Evolutionary conservation across 2,329 filamentous ascomycete species (phyloP).

Genomic region (Penicillium frequentans): DNA sequence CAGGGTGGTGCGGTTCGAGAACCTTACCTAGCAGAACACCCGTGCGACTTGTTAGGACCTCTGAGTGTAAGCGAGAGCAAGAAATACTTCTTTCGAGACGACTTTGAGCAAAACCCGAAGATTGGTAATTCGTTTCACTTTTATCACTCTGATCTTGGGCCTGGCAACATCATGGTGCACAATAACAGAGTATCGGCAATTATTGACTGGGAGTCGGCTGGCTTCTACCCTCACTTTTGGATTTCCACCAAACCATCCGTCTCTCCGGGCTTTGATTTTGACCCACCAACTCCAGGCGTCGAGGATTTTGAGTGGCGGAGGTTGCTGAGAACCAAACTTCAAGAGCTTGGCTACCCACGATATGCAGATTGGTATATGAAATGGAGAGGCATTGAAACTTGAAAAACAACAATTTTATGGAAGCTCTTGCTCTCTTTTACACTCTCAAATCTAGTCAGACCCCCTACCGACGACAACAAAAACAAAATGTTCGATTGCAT

Average conservation of each 20-base stretch:
- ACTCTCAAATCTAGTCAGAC: no score
- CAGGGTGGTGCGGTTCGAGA: not conserved
- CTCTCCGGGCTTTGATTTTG: not conserved
- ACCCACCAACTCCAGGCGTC: not conserved
- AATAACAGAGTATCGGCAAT: not conserved
- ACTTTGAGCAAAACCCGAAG: not conserved
- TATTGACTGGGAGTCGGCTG: conserved; percentile 1
- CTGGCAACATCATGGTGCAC: not conserved
- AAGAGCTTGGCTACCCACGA: not conserved
- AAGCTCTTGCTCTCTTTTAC: no score
- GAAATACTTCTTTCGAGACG: not conserved
- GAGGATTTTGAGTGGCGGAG: not conserved
- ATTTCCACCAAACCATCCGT: conserved; percentile 1
- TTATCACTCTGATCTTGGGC: not conserved
- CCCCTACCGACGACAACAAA: no score
- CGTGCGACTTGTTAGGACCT: not conserved
- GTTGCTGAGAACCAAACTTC: not conserved
- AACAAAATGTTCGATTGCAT: no score
- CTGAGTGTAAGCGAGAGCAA: not conserved
- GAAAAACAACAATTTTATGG: no score
- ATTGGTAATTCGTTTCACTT: not conserved
- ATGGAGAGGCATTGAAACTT: no score
- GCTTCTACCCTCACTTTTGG: conserved; percentile 1
- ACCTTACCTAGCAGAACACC: not conserved
- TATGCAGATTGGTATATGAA: not conserved